Percentiles rank a stretch among this genome's conserved stretches.
phyloP scores from a whole-genome alignment of 1,284 basidiomycete genomes.

The Cronartium quercuum region DNA sequence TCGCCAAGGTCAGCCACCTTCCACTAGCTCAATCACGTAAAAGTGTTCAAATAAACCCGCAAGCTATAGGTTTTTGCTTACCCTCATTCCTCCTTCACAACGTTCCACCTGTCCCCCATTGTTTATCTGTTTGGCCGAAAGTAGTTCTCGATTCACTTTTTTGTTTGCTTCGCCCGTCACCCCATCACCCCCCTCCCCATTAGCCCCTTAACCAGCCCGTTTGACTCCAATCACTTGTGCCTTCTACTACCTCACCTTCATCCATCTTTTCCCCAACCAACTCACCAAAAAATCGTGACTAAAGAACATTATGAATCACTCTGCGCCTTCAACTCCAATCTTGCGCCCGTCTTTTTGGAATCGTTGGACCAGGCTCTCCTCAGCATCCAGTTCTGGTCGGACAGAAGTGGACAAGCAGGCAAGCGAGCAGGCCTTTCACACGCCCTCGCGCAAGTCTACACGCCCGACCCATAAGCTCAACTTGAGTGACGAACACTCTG shows the following conservation, averaged over 20 bases:
- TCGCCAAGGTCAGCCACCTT: too few relatives aligned
- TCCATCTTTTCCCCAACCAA: neutral
- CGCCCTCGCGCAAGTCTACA: neutral
- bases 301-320: neutral
- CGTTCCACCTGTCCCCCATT: neutral
- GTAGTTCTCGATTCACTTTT: neutral
- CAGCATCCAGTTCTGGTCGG: neutral
- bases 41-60: too few relatives aligned
- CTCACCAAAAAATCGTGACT: neutral
- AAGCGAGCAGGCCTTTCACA: neutral
- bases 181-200: neutral
- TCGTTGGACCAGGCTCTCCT: neutral
- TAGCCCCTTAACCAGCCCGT: neutral
- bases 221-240: neutral
- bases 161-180: too few relatives aligned
- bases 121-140: neutral
- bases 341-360: neutral
- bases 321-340: neutral
- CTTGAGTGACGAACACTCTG: neutral
- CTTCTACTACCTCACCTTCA: neutral
- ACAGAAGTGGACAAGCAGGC: neutral
- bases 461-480: neutral
- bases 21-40: too few relatives aligned
- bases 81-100: too few relatives aligned
- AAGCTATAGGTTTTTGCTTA: too few relatives aligned